Conservation (phyloP, 2,329 filamentous ascomycete genomes). For the Elsinoe perseae region DNA sequence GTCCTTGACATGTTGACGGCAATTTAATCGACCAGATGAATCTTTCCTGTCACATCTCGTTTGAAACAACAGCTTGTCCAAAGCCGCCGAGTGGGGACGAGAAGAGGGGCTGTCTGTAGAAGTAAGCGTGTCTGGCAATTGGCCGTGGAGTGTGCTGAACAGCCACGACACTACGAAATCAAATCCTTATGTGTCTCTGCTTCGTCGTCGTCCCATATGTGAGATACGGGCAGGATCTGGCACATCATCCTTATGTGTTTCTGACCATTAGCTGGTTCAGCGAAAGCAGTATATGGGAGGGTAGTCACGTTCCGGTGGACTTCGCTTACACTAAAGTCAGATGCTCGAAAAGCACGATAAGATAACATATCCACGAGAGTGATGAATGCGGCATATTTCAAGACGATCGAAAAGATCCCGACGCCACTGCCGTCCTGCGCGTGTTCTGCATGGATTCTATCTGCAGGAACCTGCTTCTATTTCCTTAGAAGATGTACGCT, state of each 20-base stretch:
- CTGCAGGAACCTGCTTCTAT: constrained; percentile 14
- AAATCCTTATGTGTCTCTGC: not conserved
- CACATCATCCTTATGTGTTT: not conserved
- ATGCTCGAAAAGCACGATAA: not conserved
- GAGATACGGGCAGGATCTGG: constrained; percentile 2
- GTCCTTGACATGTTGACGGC: constrained; percentile 9
- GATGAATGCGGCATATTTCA: too few species aligned
- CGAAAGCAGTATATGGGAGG: not conserved
- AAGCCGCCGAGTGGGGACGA: not conserved
- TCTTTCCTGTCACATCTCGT: not conserved
- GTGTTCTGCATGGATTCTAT: constrained; percentile 11
- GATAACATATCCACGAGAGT: too few species aligned
- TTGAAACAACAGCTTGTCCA: not conserved
- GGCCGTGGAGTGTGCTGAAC: not conserved
- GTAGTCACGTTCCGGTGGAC: not conserved
- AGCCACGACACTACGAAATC: not conserved
- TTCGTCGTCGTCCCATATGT: not conserved
- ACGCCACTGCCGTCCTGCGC: not conserved
- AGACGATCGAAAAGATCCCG: not conserved
- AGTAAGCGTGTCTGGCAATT: not conserved
- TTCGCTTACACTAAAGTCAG: too few species aligned
- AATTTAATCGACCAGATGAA: constrained; percentile 8
- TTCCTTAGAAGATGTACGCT: not conserved
- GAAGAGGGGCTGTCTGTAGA: not conserved
- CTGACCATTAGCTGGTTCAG: not conserved